phyloP scores from a whole-genome alignment of 2,329 filamentous ascomycete genomes.

The Polytolypa hystricis region DNA sequence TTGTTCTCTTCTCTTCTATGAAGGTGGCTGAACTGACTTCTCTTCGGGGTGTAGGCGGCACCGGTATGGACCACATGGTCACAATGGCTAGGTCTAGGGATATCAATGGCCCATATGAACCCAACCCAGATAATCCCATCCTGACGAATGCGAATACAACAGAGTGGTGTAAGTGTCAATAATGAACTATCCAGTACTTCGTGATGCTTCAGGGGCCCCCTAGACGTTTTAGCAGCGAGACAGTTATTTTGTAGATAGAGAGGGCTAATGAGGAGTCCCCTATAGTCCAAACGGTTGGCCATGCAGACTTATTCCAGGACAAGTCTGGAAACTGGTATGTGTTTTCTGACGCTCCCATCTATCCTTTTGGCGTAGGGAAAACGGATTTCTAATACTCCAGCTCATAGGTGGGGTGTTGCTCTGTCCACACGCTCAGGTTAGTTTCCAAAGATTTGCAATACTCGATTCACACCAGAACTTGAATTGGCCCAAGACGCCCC shows the following conservation, averaged over 20 bases:
- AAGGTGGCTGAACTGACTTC: background rate
- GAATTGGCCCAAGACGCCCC: too few relatives aligned
- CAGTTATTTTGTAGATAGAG: too few relatives aligned
- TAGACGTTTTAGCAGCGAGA: too few relatives aligned
- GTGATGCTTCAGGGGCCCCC: too few relatives aligned
- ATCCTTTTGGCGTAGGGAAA: background rate
- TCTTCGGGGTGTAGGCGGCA: constrained; percentile 12
- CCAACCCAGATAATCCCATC: constrained; percentile 31
- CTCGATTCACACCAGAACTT: too few relatives aligned
- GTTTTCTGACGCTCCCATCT: background rate
- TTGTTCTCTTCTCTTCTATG: background rate
- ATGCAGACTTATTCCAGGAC: constrained; percentile 48
- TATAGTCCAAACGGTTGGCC: constrained; percentile 41
- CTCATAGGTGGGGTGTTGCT: constrained; percentile 37
- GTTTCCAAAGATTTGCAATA: background rate
- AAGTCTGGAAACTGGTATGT: constrained; percentile 32
- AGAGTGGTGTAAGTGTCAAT: constrained; percentile 18
- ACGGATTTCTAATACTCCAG: background rate
- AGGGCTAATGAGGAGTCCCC: too few relatives aligned
- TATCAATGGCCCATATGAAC: constrained; percentile 30
- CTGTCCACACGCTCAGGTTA: constrained; percentile 38
- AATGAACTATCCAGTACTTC: too few relatives aligned
- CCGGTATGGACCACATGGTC: constrained; percentile 17
- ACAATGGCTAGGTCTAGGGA: constrained; percentile 21
- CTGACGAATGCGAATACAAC: constrained; percentile 29